Conservation (phyloP, 78 protist species). For the Chrysochromulina parva region DNA sequence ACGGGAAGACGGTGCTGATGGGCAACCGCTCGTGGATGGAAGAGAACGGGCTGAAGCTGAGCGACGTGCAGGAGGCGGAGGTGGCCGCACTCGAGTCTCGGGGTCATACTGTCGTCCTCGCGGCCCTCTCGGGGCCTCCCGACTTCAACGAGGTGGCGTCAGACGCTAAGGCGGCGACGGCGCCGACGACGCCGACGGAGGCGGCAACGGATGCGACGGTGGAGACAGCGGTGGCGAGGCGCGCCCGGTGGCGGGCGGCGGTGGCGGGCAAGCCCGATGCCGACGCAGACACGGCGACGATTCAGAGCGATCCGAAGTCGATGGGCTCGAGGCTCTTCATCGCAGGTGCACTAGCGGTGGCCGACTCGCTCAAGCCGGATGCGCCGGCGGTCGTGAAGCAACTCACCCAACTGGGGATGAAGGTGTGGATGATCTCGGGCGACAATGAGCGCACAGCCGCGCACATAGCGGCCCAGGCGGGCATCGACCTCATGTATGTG, state of each 20-base stretch:
- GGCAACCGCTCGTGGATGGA: slow-evolving; percentile 44
- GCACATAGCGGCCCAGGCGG: slow-evolving; percentile 51
- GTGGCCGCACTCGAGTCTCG: slow-evolving; percentile 15
- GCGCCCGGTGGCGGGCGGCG: too few relatives aligned
- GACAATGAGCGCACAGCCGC: slow-evolving; percentile 71
- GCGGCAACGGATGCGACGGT: too few relatives aligned
- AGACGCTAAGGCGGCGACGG: too few relatives aligned
- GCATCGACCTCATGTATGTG: neutral
- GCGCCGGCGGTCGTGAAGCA: slow-evolving; percentile 51
- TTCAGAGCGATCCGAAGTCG: too few relatives aligned
- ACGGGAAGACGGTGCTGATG: neutral
- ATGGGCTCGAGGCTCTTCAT: neutral
- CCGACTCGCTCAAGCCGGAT: slow-evolving; percentile 62
- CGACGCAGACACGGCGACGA: too few relatives aligned
- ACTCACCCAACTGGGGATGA: slow-evolving; percentile 41
- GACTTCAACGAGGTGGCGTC: neutral
- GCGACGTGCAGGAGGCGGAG: neutral
- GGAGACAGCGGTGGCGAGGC: too few relatives aligned
- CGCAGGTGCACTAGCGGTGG: slow-evolving; percentile 48
- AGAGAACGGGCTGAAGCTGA: neutral
- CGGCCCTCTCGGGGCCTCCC: slow-evolving; percentile 40
- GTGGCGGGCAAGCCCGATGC: too few relatives aligned
- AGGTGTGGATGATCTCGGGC: slow-evolving; percentile 80
- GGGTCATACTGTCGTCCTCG: slow-evolving; percentile 67
- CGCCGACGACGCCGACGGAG: too few relatives aligned